Conservation (phyloP, 2,329 filamentous ascomycete species). For the Neocucurbitaria cava region DNA sequence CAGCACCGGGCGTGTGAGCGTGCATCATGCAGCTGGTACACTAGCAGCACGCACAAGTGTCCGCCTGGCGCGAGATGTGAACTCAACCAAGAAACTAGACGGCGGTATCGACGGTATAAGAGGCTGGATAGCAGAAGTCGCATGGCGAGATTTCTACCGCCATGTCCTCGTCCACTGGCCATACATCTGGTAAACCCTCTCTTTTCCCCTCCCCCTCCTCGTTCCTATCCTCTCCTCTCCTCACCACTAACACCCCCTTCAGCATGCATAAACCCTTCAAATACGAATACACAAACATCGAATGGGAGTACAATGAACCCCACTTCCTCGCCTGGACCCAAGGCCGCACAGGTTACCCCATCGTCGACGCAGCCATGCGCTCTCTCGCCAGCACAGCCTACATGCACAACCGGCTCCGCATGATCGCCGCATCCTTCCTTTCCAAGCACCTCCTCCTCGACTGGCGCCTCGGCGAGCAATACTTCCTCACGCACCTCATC, state of each 20-base stretch:
- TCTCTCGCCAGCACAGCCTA: conserved; percentile 58
- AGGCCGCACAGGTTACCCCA: conserved; percentile 54
- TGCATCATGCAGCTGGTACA: conserved; percentile 55
- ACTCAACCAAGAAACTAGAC: conserved; percentile 61
- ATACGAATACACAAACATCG: conserved; percentile 80
- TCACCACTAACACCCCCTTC: conserved; percentile 12
- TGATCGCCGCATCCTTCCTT: conserved; percentile 60
- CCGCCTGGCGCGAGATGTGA: conserved; percentile 60
- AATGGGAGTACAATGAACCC: conserved; percentile 68
- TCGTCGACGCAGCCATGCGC: conserved; percentile 61
- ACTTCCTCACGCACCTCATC: conserved; percentile 58
- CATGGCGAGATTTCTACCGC: conserved; percentile 60
- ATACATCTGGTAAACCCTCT: conserved; percentile 69
- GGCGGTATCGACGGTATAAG: conserved; percentile 51
- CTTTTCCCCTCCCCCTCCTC: background rate
- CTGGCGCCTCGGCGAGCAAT: conserved; percentile 59
- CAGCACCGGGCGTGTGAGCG: conserved; percentile 50
- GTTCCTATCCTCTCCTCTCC: background rate
- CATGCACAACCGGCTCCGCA: conserved; percentile 62
- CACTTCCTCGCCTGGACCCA: conserved; percentile 71
- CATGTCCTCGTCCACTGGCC: conserved; percentile 83
- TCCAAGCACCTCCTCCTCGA: conserved; percentile 59
- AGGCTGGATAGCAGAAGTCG: conserved; percentile 60
- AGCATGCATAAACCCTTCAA: conserved; percentile 81
- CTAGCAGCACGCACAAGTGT: conserved; percentile 55